Conservation (phyloP, 2,329 filamentous ascomycete genomes). For the Boeremia lycopersici region DNA sequence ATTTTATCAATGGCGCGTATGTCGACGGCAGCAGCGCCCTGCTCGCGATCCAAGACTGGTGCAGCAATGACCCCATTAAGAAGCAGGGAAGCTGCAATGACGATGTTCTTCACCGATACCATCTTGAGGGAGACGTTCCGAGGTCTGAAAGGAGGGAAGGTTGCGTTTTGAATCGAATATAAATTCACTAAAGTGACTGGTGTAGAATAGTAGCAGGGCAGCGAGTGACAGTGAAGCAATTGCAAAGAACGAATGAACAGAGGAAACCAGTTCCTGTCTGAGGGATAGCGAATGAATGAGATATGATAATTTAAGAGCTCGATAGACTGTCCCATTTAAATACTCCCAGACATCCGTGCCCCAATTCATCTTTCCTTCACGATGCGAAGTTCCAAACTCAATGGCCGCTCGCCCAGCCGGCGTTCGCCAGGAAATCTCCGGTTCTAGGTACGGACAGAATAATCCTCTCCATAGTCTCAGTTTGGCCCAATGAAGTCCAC, state of each 20-base stretch:
- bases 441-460: neutral
- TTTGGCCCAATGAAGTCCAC: neutral
- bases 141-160: neutral
- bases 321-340: neutral
- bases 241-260: neutral
- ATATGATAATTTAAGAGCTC: neutral
- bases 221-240: neutral
- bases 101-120: neutral
- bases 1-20: neutral
- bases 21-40: neutral
- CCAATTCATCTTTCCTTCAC: neutral
- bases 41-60: neutral
- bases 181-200: neutral
- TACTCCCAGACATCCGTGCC: neutral
- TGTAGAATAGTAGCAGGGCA: neutral
- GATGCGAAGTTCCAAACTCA: no score
- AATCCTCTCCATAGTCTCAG: neutral
- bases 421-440: no score
- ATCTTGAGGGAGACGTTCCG: neutral
- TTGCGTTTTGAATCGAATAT: neutral
- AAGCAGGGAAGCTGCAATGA: neutral
- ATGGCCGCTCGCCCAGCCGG: no score
- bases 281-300: neutral
- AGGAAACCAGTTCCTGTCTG: constrained; percentile 2
- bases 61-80: neutral